Evolutionary conservation across 345 rosid species (phyloP), one percentile per base, ranked within the genome.

Genomic region (Atalantia buxifolia): DNA sequence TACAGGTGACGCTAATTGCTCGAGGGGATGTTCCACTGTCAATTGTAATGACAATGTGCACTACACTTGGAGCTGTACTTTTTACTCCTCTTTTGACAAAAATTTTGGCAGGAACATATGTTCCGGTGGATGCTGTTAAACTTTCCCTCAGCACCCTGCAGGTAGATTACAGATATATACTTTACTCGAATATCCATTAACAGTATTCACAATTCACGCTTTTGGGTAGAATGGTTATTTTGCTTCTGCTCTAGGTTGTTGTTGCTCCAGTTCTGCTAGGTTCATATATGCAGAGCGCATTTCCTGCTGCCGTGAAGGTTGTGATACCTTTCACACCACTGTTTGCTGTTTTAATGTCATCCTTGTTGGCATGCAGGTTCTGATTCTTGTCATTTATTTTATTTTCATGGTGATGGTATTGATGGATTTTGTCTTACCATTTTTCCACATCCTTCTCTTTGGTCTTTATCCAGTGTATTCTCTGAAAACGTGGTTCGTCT

Each of bases 1-100:
- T 86, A 69, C 93, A 90, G 95, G 93, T 87, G 83, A 92, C 93
- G 63, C 83, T 90, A 76, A 84, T 90, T 77, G 91, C 95, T 77
- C 88, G 50, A 79, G 95, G 93, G 74, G 95, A 90, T 77, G 93
- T 90, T 85, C 81, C 90, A 48, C 84, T 90, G 31, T 90, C 95
- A 45, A 83, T 88, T 68, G 86, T 90, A 66, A 85, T 87, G 92
- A 92, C 95, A 25, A 82, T 79, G 25, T 90, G 92, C 85, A 90
- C 92, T 45, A 90, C 91, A 65, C 81, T 87, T 50, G 88, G 89
- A 73, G 91, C 93, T 71, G 91, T 86, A 45, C 31, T 90, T 72
- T 90, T 88, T 76, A 90, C 95, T 67, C 93, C 95, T 63, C 33
- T 87, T 62, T 76, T 91, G 81, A 91, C 88, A 40, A 85, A 79